Evolutionary conservation across 331 rosid species (phyloP).

Genomic region (Pyracantha coccinea): DNA sequence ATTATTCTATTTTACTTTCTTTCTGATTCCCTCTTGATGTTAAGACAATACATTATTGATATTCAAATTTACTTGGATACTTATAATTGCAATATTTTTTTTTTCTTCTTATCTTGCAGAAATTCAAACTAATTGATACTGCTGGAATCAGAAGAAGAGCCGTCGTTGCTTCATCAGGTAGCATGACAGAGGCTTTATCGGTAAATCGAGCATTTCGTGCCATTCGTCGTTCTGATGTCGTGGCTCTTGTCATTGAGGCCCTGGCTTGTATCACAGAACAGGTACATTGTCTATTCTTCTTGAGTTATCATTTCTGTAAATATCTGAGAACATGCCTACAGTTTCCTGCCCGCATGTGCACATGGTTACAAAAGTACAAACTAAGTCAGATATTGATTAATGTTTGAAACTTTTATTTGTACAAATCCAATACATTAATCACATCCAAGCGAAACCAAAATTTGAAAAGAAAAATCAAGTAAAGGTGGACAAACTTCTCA

Average conservation of each 20-base stretch:
- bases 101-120: constrained; percentile 33
- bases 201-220: constrained; percentile 97
- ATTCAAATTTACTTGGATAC: neutral
- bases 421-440: neutral
- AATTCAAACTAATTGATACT: constrained; percentile 81
- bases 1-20: neutral
- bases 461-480: neutral
- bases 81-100: neutral
- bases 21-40: neutral
- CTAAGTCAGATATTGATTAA: too few relatives aligned
- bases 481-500: neutral
- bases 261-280: constrained; percentile 96
- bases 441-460: neutral
- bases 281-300: constrained; percentile 33
- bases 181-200: constrained; percentile 76
- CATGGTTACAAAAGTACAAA: too few relatives aligned
- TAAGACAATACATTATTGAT: neutral
- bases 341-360: neutral
- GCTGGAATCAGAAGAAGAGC: constrained; percentile 97
- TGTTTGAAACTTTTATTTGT: too few relatives aligned
- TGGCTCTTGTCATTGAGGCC: constrained; percentile 95
- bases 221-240: constrained; percentile 82
- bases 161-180: constrained; percentile 72
- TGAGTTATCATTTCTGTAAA: neutral
- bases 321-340: neutral